phyloP scores from a whole-genome alignment of 345 rosid species.

The Brassica carinata region DNA sequence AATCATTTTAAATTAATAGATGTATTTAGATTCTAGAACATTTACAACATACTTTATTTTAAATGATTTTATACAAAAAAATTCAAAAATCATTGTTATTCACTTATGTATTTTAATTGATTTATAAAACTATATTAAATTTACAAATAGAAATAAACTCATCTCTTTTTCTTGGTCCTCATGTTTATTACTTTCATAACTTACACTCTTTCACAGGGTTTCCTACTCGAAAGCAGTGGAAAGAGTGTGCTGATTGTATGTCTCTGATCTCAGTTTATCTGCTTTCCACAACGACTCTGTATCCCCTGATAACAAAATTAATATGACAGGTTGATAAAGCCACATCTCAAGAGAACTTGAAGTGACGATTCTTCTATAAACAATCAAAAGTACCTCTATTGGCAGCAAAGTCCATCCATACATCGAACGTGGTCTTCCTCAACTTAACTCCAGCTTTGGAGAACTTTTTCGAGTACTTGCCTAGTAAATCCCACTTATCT shows the following conservation, averaged over 20 bases:
- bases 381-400: constrained; percentile 53
- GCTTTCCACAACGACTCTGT: constrained; percentile 70
- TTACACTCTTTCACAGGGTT: no score
- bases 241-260: constrained; percentile 57
- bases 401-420: constrained; percentile 83
- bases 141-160: no score
- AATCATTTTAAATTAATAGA: not conserved
- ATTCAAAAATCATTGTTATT: no score
- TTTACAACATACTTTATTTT: not conserved
- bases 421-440: constrained; percentile 63
- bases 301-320: constrained; percentile 51
- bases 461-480: constrained; percentile 65
- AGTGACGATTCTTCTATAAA: not conserved
- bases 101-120: not conserved
- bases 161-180: no score
- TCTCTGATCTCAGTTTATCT: constrained; percentile 74
- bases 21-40: not conserved
- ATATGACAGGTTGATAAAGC: not conserved
- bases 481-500: constrained; percentile 64
- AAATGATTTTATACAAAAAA: no score
- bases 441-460: constrained; percentile 70
- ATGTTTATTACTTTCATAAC: no score
- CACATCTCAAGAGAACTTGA: not conserved
- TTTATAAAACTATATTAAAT: no score
- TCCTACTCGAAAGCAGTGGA: constrained; percentile 39